Evolutionary conservation across 129 eudicot species (phyloP).

Genomic region (Helianthus tuberosus): DNA sequence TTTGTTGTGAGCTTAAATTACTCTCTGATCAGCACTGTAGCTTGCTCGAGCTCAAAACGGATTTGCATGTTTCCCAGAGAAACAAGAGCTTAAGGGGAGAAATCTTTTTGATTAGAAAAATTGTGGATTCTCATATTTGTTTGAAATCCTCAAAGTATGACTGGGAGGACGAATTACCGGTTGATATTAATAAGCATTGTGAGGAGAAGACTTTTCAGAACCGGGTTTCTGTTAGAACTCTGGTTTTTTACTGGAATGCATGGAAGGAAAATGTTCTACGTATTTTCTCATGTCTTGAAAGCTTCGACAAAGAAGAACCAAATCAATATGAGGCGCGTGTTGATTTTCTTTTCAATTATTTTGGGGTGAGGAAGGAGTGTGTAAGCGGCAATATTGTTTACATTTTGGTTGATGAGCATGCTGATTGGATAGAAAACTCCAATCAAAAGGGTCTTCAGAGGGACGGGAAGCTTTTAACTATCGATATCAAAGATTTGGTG

Average conservation of each 20-base stretch:
- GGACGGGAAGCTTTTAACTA: slow-evolving; percentile 30
- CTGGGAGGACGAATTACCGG: slow-evolving; percentile 37
- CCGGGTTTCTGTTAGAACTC: slow-evolving; percentile 47
- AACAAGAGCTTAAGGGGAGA: slow-evolving; percentile 40
- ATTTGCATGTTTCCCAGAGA: slow-evolving; percentile 33
- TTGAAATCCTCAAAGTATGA: slow-evolving; percentile 44
- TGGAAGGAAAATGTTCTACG: slow-evolving; percentile 41
- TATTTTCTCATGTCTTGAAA: slow-evolving; percentile 42
- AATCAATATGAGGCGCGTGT: slow-evolving; percentile 20
- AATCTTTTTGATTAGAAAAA: slow-evolving; percentile 37
- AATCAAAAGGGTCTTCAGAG: slow-evolving; percentile 35
- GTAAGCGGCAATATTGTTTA: slow-evolving; percentile 24
- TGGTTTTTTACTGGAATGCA: slow-evolving; percentile 53
- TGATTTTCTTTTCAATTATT: slow-evolving; percentile 53
- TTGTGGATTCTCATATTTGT: slow-evolving; percentile 47
- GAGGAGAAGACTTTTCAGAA: slow-evolving; percentile 35
- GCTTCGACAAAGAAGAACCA: slow-evolving; percentile 27
- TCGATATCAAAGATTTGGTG: slow-evolving; percentile 46
- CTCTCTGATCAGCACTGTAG: slow-evolving; percentile 40
- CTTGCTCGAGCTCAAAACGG: slow-evolving; percentile 37
- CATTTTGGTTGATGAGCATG: slow-evolving; percentile 45
- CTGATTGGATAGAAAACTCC: slow-evolving; percentile 56
- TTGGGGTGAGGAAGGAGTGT: slow-evolving; percentile 52
- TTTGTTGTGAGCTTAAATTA: slow-evolving; percentile 45
- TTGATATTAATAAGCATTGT: slow-evolving; percentile 25